A percentile compares a stretch with the other conserved stretches of the same genome.
phyloP scores from a whole-genome alignment of 2,329 filamentous ascomycete species.

The Drechslera avenae region DNA sequence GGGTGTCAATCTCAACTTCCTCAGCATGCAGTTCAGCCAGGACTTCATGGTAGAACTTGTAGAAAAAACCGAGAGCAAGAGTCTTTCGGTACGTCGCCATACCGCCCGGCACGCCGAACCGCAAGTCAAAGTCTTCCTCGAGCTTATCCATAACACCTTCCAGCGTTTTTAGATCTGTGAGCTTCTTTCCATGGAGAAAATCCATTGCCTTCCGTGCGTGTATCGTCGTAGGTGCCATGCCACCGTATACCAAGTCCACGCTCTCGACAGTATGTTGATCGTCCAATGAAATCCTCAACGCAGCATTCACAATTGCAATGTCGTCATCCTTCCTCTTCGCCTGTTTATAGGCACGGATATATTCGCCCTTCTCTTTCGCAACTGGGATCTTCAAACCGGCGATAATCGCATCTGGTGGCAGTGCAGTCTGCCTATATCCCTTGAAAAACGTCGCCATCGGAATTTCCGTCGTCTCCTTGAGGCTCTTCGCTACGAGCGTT shows the following conservation, averaged over 20 bases:
- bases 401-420: constrained; percentile 82
- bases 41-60: constrained; percentile 93
- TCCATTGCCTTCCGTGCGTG: constrained; percentile 77
- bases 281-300: constrained; percentile 74
- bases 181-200: constrained; percentile 76
- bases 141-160: constrained; percentile 89
- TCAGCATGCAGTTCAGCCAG: constrained; percentile 65
- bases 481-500: constrained; percentile 78
- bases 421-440: constrained; percentile 83
- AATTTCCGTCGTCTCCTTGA: constrained; percentile 76
- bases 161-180: constrained; percentile 79
- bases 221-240: constrained; percentile 93
- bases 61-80: constrained; percentile 91
- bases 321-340: constrained; percentile 97
- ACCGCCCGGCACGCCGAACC: constrained; percentile 89
- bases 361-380: constrained; percentile 75
- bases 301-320: constrained; percentile 94
- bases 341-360: constrained; percentile 90
- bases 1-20: constrained; percentile 64
- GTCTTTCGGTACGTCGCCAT: constrained; percentile 97
- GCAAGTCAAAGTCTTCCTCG: constrained; percentile 86
- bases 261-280: constrained; percentile 72
- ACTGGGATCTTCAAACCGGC: constrained; percentile 84
- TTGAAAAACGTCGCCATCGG: constrained; percentile 93
- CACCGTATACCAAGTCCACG: constrained; percentile 85